Percentiles rank a stretch among this genome's conserved stretches.
These are phyloP conservation scores for Zygotorulaspora danielsina DNA, from an alignment of 805 yeast genomes.

Conservation along the genomic window DNA sequence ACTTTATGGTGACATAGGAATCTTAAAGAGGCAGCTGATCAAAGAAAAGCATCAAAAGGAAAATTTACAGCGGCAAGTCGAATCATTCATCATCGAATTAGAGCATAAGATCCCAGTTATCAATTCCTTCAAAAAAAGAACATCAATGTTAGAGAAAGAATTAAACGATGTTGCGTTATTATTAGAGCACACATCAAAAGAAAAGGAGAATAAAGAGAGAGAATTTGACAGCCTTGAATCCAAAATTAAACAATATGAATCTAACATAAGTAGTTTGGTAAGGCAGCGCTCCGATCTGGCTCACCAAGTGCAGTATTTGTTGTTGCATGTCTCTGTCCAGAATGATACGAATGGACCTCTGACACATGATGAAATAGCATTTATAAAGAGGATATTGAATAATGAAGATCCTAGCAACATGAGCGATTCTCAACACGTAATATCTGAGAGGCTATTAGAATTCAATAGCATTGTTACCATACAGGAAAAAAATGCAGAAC, in stretches of 20 bases:
- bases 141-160: conserved; percentile 53
- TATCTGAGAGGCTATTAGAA: conserved; percentile 67
- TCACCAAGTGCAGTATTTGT: conserved; percentile 70
- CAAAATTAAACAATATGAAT: conserved; percentile 34
- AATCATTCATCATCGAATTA: conserved; percentile 66
- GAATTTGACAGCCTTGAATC: conserved; percentile 21
- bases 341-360: conserved; percentile 57
- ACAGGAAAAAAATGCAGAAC: conserved; percentile 68
- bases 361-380: conserved; percentile 58
- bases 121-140: conserved; percentile 57
- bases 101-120: conserved; percentile 76
- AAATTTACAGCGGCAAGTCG: conserved; percentile 64
- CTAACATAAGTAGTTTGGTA: conserved; percentile 41
- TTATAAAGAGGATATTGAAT: conserved; percentile 48
- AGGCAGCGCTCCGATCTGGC: conserved; percentile 69
- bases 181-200: conserved; percentile 51
- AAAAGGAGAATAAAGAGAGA: conserved; percentile 39
- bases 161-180: conserved; percentile 50
- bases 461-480: conserved; percentile 66
- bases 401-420: conserved; percentile 37
- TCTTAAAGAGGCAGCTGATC: conserved; percentile 59
- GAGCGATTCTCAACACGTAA: conserved; percentile 67
- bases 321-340: conserved; percentile 60
- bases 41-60: conserved; percentile 70
- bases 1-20: conserved; percentile 59